These are phyloP conservation scores for Carex parvula DNA, from an alignment of 176 grass and related monocot genomes.

Conservation along the genomic window DNA sequence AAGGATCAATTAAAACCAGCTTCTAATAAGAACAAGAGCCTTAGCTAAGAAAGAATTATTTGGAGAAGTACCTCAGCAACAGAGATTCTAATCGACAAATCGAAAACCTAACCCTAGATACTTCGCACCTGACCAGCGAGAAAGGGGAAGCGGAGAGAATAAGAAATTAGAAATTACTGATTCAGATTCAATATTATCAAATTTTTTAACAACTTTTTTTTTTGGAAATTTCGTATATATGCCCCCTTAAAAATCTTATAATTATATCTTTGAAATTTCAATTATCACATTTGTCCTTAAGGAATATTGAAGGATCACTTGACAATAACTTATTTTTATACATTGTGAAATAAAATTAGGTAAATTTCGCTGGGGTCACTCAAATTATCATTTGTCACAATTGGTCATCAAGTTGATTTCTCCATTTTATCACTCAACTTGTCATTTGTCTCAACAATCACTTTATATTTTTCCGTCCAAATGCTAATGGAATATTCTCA, in stretches of 20 bases:
- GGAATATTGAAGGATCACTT: no score
- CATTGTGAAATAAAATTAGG: no score
- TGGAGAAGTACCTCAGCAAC: slow-evolving; percentile 23
- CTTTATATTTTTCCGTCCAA: no score
- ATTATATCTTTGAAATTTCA: not conserved
- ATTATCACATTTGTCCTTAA: not conserved
- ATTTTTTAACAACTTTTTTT: not conserved
- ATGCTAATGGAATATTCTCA: no score
- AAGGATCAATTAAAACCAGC: not conserved
- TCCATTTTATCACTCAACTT: no score
- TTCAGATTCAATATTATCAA: slow-evolving; percentile 3
- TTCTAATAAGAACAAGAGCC: slow-evolving; percentile 1
- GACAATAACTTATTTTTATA: no score
- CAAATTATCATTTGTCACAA: no score
- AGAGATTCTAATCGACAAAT: slow-evolving; percentile 8
- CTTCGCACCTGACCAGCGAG: not conserved
- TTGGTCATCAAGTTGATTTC: no score
- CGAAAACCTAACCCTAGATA: slow-evolving; percentile 13
- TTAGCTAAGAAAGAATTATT: not conserved
- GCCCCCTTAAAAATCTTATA: not conserved
- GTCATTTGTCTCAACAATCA: no score
- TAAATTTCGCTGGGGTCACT: no score
- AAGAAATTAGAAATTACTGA: not conserved
- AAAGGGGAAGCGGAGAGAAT: slow-evolving; percentile 1
- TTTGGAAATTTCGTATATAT: not conserved